Evolutionary conservation across 2,329 filamentous ascomycete genomes (phyloP), one percentile per base, ranked within the genome.

Genomic region (Thielaviopsis punctulata): DNA sequence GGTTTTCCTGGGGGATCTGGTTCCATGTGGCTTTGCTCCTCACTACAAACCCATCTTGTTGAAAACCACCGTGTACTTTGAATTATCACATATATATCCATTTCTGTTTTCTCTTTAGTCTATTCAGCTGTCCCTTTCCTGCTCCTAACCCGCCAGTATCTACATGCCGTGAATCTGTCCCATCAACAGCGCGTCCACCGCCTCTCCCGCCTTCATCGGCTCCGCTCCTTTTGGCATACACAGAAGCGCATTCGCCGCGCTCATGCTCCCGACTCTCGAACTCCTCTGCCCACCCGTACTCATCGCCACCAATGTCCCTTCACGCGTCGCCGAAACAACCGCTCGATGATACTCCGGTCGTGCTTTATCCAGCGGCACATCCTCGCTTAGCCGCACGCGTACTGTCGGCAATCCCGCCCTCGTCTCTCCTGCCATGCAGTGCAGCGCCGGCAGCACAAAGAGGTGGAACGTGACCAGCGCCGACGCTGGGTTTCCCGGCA

Each of bases 261-360:
- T 85, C 59, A 96, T 72, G 65, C 90, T 96, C 0, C 88, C 87
- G 2, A 98, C 88, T 56, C 80, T 77, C 15, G 86, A 93, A 64
- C 90, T 96, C 49, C 92, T 74, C 69, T 98, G 92, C 2, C 83
- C 80, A 5, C 92, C 92, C 0, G 92, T 98, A 61, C 87, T 95
- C 25, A 70, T 77, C 0, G 88, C 92, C 55, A 77, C 71, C 47
- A 96, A 65, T 8, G 69, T 60, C 0, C 89, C 89, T 59, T 89
- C 81, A 10, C 66, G 71, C 0, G 72, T 74, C 1, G 79, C 77
- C 0, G 71, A 72, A 2, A 95, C 79, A 2, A 87, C 68, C 0
- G 81, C 88, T n/a, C 92, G 82, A 63, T 95, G 90, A 65, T 93
- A 98, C 64, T 98, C 92, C 0, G 82, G 81, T 52, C 92, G 73